Conservation (phyloP, 495 filamentous ascomycete species). For the Daldinia concentrica region DNA sequence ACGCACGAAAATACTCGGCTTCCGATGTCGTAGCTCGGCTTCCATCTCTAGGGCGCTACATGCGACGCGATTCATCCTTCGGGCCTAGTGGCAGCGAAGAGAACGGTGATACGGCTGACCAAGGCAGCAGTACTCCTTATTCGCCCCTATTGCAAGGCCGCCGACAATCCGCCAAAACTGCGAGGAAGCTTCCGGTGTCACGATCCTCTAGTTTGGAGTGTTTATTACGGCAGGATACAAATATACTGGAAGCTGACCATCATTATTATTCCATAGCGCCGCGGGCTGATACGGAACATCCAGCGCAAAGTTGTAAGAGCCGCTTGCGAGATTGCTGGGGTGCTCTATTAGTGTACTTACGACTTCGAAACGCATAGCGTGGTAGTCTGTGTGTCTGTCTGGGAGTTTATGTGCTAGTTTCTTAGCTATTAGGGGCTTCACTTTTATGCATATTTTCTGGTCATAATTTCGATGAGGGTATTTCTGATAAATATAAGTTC, state of each 20-base stretch:
- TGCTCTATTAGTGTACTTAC: neutral
- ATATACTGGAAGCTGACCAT: neutral
- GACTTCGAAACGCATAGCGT: neutral
- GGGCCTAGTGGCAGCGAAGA: neutral
- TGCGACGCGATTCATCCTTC: neutral
- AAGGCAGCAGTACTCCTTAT: neutral
- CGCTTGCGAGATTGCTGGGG: conserved; percentile 15
- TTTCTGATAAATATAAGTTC: neutral
- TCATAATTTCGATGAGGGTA: too few species aligned
- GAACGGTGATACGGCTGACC: neutral
- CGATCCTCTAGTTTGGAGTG: conserved; percentile 1
- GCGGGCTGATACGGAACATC: neutral
- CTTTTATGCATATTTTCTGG: too few species aligned
- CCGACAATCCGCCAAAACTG: neutral
- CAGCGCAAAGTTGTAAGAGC: neutral
- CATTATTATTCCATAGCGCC: neutral
- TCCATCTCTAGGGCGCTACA: conserved; percentile 2
- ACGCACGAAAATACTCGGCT: neutral
- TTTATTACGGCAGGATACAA: neutral
- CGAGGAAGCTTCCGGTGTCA: neutral
- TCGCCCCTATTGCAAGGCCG: neutral
- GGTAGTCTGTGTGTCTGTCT: neutral
- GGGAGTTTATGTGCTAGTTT: too few species aligned
- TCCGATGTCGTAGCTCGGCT: neutral
- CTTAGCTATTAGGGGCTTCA: too few species aligned